Evolutionary conservation across 2,329 filamentous ascomycete species (phyloP), one percentile per base, ranked within the genome.

Genomic region (Lasiodiplodia sp.): DNA sequence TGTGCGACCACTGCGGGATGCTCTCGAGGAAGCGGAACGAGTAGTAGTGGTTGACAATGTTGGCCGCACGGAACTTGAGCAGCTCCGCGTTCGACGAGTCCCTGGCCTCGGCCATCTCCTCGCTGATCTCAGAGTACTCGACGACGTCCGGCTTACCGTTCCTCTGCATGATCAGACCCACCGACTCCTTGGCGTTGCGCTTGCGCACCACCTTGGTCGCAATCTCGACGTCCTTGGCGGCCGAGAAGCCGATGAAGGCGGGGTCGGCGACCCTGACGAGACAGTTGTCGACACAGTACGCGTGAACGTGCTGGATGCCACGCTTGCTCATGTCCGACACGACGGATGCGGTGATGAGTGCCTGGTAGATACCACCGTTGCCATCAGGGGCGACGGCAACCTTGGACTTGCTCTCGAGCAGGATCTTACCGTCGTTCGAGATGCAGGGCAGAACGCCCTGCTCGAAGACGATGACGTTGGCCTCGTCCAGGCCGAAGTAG

Each of bases 41-140:
- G 85, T 99, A 99, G 88, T 98, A 99, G 87, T 99, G 96, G 86
- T 99, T 99, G 83, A 99, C 96, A 75, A 99, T 99, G 85, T 99
- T 99, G 77, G 95, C 96, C 69, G 96, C 95, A 71, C 96, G 92
- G 89, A 97, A 98, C 82, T 95, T 96, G 78, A 99, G 90, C 66
- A 97, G 86, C 69, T 88, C 90, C 3, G 88, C 85, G 76, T 97
- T 90, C 81, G 92, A 92, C 67, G 91, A 82, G 78, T 99, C 96
- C 78, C 91, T 88, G 72, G 94, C 95, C 82, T 96, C 93, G 69
- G 95, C 92, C n/a, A 93, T 96, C 71, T 89, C 91, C 72, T 88
- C 83, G 84, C 96, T 92, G 75, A 99, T 98, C 84, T 99, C 96
- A 6, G 94, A 97, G 86, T 99, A 99, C 84, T 99, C 96, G 66